Percentiles rank a stretch among this genome's conserved stretches.
Evolutionary conservation across 2,329 filamentous ascomycete species (phyloP).

Genomic region (Pyrenophora teres): DNA sequence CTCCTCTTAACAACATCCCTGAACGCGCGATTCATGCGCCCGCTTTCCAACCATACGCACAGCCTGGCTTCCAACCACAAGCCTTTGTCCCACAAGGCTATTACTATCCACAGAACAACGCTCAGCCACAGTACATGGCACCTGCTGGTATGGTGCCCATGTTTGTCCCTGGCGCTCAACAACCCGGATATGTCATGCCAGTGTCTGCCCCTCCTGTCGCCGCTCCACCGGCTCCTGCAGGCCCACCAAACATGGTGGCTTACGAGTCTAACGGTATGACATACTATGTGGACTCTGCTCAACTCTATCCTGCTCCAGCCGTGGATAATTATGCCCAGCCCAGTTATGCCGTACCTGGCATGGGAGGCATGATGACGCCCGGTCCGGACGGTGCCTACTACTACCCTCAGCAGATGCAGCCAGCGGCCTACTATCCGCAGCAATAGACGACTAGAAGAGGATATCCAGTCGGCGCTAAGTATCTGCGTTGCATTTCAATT

Average conservation of each 20-base stretch:
- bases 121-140: constrained; percentile 50
- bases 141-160: constrained; percentile 57
- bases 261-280: constrained; percentile 96
- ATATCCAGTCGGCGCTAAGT: not conserved
- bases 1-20: constrained; percentile 87
- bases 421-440: constrained; percentile 63
- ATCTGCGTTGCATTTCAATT: constrained; percentile 5
- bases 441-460: constrained; percentile 30
- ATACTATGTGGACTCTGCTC: constrained; percentile 87
- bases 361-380: constrained; percentile 79
- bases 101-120: constrained; percentile 63
- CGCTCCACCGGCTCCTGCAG: constrained; percentile 37
- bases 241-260: constrained; percentile 64
- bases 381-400: constrained; percentile 60
- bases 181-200: constrained; percentile 51
- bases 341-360: constrained; percentile 64
- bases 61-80: constrained; percentile 59
- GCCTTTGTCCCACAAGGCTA: constrained; percentile 54
- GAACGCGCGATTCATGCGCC: constrained; percentile 90
- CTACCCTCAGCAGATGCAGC: constrained; percentile 60
- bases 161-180: constrained; percentile 63
- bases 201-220: constrained; percentile 42
- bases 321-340: constrained; percentile 50
- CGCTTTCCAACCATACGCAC: constrained; percentile 74
- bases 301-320: constrained; percentile 59